Evolutionary conservation across 257 asterid genomes (phyloP).

Genomic region (Solanum infundibuliforme): DNA sequence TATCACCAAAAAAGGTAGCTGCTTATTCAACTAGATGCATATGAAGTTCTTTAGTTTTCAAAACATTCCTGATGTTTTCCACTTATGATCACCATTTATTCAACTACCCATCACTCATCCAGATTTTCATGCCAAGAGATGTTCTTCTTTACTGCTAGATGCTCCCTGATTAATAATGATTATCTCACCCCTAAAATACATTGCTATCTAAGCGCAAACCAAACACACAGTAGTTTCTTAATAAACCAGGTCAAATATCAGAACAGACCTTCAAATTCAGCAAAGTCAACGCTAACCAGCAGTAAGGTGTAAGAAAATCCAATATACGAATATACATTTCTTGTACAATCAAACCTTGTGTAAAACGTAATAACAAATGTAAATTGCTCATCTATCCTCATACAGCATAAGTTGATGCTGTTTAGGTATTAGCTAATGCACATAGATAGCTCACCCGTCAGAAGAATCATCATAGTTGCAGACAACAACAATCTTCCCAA

Average conservation of each 20-base stretch:
- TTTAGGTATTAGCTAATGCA: not conserved
- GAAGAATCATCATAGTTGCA: slow-evolving; percentile 88
- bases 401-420: not conserved
- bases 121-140: not conserved
- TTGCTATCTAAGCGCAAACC: not conserved
- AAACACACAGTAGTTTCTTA: not conserved
- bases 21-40: not conserved
- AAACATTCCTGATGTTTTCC: not conserved
- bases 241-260: not conserved
- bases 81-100: not conserved
- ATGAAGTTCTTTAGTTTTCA: not conserved
- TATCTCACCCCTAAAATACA: not conserved
- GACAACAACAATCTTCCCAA: slow-evolving; percentile 92
- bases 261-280: not conserved
- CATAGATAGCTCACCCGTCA: slow-evolving; percentile 49
- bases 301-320: not conserved
- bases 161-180: not conserved
- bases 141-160: not conserved
- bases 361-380: not conserved
- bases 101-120: not conserved
- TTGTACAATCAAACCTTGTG: not conserved
- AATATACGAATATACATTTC: not conserved
- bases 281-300: not conserved
- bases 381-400: not conserved
- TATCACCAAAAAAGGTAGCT: not conserved